A percentile compares a stretch with the other conserved stretches of the same genome.
Evolutionary conservation across 2,329 filamentous ascomycete species (phyloP).

Genomic region (Juglanconis juglandina): DNA sequence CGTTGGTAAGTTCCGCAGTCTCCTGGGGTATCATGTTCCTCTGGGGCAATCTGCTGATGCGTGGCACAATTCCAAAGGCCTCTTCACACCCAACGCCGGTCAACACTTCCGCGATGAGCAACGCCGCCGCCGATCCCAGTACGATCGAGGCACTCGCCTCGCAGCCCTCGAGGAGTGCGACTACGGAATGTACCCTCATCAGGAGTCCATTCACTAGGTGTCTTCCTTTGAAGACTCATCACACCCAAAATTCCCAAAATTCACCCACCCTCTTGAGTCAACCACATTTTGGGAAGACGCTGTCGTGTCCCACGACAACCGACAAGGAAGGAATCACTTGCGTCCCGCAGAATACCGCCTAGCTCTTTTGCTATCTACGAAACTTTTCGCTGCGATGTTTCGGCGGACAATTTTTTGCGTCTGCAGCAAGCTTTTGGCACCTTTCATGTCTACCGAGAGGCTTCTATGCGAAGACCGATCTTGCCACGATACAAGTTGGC

Average conservation of each 20-base stretch:
- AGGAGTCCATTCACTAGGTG: conserved; percentile 25
- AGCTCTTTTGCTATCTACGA: conserved; percentile 18
- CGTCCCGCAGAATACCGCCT: neutral
- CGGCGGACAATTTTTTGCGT: conserved; percentile 4
- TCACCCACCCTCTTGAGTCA: neutral
- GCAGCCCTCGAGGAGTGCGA: conserved; percentile 63
- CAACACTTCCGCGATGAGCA: conserved; percentile 73
- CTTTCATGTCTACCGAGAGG: neutral
- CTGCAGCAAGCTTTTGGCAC: neutral
- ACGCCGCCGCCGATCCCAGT: conserved; percentile 72
- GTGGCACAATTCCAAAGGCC: conserved; percentile 42
- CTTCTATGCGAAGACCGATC: neutral
- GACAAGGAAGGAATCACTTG: neutral
- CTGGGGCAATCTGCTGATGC: neutral
- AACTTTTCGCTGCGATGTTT: conserved; percentile 6
- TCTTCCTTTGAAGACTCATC: neutral
- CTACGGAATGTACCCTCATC: conserved; percentile 39
- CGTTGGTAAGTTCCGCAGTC: conserved; percentile 57
- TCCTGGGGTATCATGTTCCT: neutral
- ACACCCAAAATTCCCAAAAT: neutral
- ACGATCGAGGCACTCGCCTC: conserved; percentile 74
- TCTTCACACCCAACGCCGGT: conserved; percentile 76
- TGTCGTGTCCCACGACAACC: neutral
- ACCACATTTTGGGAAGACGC: neutral
- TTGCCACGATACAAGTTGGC: conserved; percentile 1